A percentile compares a stretch with the other conserved stretches of the same genome.
Conservation (phyloP, 768 basidiomycete genomes). For the Dioszegia crocea region DNA sequence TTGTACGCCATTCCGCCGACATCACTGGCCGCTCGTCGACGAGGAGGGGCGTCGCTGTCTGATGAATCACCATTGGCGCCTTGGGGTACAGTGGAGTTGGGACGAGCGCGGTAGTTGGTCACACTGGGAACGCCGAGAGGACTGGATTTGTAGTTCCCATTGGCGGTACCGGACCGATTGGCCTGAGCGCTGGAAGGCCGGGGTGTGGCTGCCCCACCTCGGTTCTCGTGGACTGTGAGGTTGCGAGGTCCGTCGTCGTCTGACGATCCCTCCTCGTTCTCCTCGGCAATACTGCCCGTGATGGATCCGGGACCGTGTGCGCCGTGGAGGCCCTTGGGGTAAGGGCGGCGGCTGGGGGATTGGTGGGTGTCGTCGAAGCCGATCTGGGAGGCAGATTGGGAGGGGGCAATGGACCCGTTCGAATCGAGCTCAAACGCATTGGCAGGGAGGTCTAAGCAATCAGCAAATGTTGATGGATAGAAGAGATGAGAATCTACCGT, state of each 20-base stretch:
- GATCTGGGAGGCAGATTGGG: slow-evolving; percentile 48
- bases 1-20: slow-evolving; percentile 39
- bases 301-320: slow-evolving; percentile 32
- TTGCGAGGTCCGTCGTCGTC: slow-evolving; percentile 35
- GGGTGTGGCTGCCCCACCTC: slow-evolving; percentile 20
- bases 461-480: no score
- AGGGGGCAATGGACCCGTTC: slow-evolving; percentile 48
- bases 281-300: slow-evolving; percentile 47
- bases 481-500: slow-evolving; percentile 19
- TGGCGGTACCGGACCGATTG: not conserved
- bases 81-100: slow-evolving; percentile 21
- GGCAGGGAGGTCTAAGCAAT: slow-evolving; percentile 24
- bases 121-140: slow-evolving; percentile 41
- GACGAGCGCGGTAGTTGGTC: slow-evolving; percentile 21
- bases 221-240: slow-evolving; percentile 47
- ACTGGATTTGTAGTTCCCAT: slow-evolving; percentile 15
- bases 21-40: slow-evolving; percentile 43
- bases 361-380: slow-evolving; percentile 35
- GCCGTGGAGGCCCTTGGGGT: slow-evolving; percentile 20
- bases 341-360: slow-evolving; percentile 10
- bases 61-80: slow-evolving; percentile 2
- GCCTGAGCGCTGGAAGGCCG: slow-evolving; percentile 6
- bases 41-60: slow-evolving; percentile 18
- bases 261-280: slow-evolving; percentile 46
- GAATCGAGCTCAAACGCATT: slow-evolving; percentile 49